Conservation (phyloP, 202 grass and related monocot species). For the Panicum hallii region DNA sequence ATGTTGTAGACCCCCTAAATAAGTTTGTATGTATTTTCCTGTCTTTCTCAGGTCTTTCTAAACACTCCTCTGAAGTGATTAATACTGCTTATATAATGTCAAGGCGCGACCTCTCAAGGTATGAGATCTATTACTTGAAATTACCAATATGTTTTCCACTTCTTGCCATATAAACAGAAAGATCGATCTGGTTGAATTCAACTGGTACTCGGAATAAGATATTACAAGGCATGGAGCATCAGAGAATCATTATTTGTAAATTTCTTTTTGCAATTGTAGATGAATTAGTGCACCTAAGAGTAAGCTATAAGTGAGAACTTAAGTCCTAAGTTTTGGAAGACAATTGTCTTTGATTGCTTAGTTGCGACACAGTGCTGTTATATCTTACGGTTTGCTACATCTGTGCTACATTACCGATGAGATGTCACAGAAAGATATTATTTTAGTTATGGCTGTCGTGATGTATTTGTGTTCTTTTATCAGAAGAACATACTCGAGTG, state of each 20-base stretch:
- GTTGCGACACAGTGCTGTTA: background rate
- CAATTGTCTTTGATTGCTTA: conserved; percentile 28
- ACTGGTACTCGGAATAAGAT: conserved; percentile 19
- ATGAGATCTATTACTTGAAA: conserved; percentile 39
- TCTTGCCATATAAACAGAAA: conserved; percentile 4
- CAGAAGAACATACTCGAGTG: background rate
- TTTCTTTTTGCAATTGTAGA: conserved; percentile 25
- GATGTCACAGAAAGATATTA: background rate
- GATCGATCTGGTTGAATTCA: background rate
- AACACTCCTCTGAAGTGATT: conserved; percentile 68
- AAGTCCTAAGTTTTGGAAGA: background rate
- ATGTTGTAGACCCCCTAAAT: background rate
- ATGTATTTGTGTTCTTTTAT: conserved; percentile 7
- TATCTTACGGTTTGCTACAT: background rate
- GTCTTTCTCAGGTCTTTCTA: conserved; percentile 67
- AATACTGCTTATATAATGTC: conserved; percentile 94
- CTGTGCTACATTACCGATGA: conserved; percentile 1
- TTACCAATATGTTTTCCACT: background rate
- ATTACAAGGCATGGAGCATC: conserved; percentile 5
- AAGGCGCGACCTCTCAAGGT: conserved; percentile 94
- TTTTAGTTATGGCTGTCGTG: conserved; percentile 22
- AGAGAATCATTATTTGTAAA: conserved; percentile 1
- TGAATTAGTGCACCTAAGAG: conserved; percentile 15
- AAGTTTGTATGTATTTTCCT: conserved; percentile 34
- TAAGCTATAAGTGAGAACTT: conserved; percentile 4